Evolutionary conservation across 106 monocot species (phyloP).

Genomic region (Dioscorea alata): DNA sequence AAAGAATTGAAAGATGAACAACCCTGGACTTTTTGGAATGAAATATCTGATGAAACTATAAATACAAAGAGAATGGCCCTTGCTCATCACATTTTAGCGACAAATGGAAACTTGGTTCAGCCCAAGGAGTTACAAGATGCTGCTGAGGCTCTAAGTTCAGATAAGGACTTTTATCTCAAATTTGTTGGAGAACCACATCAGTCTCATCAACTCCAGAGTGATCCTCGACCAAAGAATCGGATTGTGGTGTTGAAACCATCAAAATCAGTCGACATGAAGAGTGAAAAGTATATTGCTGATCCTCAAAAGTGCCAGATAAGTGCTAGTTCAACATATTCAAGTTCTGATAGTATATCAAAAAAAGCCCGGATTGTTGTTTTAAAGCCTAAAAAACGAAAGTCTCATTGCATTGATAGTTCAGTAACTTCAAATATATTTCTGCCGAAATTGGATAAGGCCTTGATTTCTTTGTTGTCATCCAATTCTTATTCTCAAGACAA

Average conservation of each 20-base stretch:
- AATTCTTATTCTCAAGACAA: slow-evolving; percentile 51
- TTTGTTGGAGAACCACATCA: slow-evolving; percentile 41
- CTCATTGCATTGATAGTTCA: slow-evolving; percentile 10
- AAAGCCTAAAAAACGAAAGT: slow-evolving; percentile 44
- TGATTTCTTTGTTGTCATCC: slow-evolving; percentile 34
- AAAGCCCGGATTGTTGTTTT: slow-evolving; percentile 60
- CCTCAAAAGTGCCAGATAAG: not conserved
- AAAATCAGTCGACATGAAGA: slow-evolving; percentile 12
- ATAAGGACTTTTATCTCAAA: slow-evolving; percentile 51
- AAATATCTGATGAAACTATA: slow-evolving; percentile 3
- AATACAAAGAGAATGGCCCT: slow-evolving; percentile 33
- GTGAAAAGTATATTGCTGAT: not conserved
- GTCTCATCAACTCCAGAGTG: slow-evolving; percentile 1
- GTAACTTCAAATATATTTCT: slow-evolving; percentile 16
- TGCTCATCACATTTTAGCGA: slow-evolving; percentile 43
- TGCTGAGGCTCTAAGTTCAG: slow-evolving; percentile 47
- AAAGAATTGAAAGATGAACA: slow-evolving; percentile 17
- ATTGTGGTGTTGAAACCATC: slow-evolving; percentile 44
- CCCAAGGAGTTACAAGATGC: slow-evolving; percentile 55
- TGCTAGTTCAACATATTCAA: slow-evolving; percentile 5
- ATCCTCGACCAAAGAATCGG: slow-evolving; percentile 6
- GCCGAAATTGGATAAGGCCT: slow-evolving; percentile 20
- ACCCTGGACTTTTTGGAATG: slow-evolving; percentile 3
- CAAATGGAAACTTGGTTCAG: slow-evolving; percentile 29
- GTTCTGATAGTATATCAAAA: slow-evolving; percentile 23